These are phyloP conservation scores for Suillus alpinus DNA, from an alignment of 768 basidiomycete genomes.

Conservation along the genomic window DNA sequence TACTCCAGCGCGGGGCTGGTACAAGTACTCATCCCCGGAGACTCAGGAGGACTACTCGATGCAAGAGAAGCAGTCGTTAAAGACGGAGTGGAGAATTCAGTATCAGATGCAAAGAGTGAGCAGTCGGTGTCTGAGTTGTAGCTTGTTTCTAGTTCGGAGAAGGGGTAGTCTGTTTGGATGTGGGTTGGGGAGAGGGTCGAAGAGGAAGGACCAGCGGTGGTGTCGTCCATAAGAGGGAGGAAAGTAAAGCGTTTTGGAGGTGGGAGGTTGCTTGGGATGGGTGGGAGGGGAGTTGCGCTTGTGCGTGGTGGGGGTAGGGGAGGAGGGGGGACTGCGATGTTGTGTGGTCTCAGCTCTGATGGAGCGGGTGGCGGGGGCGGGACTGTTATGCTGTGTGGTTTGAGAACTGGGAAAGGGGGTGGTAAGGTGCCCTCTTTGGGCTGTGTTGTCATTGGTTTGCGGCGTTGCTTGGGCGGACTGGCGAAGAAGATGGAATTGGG, in stretches of 20 bases:
- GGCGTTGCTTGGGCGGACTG: background rate
- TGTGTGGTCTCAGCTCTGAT: slow-evolving; percentile 6
- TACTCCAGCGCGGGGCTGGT: background rate
- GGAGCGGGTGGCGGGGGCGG: background rate
- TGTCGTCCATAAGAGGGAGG: slow-evolving; percentile 10
- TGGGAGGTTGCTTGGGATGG: slow-evolving; percentile 3
- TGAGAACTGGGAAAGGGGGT: background rate
- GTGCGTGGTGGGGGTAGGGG: slow-evolving; percentile 4
- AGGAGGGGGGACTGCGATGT: slow-evolving; percentile 13
- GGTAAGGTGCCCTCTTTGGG: background rate
- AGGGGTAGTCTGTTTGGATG: background rate
- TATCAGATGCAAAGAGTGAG: slow-evolving; percentile 7
- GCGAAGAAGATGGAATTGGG: slow-evolving; percentile 1
- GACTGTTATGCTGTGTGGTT: background rate
- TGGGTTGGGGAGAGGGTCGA: background rate
- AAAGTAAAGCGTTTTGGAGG: slow-evolving; percentile 13
- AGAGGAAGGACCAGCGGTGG: background rate
- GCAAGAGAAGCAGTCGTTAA: slow-evolving; percentile 13
- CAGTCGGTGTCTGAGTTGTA: slow-evolving; percentile 8
- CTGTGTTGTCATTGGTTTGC: background rate
- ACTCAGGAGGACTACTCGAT: slow-evolving; percentile 11
- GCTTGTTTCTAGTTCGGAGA: background rate
- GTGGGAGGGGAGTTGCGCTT: background rate
- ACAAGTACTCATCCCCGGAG: background rate
- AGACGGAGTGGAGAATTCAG: slow-evolving; percentile 13